Percentiles rank a stretch among this genome's conserved stretches.
Evolutionary conservation across 176 grass and related monocot species (phyloP).

Genomic region (bread wheat (Triticum aestivum)): IWGSC_CS_RefSeq_v2.1 NC_057796.1:301895937-301896436

Average conservation of each 20-base stretch:
- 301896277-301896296: constrained; percentile 83
- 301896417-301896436: not conserved
- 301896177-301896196: constrained; percentile 21
- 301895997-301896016: constrained; percentile 43
- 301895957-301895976: constrained; percentile 84
- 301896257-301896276: constrained; percentile 87
- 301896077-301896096: constrained; percentile 76
- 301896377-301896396: not conserved
- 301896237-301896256: constrained; percentile 92
- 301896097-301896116: constrained; percentile 91
- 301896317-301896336: constrained; percentile 73
- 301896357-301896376: not conserved
- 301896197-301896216: constrained; percentile 22
- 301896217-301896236: constrained; percentile 50
- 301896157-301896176: constrained; percentile 4
- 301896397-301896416: not conserved
- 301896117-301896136: constrained; percentile 77
- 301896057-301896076: constrained; percentile 77
- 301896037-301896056: constrained; percentile 53
- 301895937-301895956: constrained; percentile 56
- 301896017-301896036: constrained; percentile 27
- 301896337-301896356: constrained; percentile 73
- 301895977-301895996: constrained; percentile 49
- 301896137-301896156: constrained; percentile 60
- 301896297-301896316: constrained; percentile 78